Base-by-base conservation (phyloP, 2,329 filamentous ascomycete genomes). In the Myriosclerotinia duriaeana region DNA sequence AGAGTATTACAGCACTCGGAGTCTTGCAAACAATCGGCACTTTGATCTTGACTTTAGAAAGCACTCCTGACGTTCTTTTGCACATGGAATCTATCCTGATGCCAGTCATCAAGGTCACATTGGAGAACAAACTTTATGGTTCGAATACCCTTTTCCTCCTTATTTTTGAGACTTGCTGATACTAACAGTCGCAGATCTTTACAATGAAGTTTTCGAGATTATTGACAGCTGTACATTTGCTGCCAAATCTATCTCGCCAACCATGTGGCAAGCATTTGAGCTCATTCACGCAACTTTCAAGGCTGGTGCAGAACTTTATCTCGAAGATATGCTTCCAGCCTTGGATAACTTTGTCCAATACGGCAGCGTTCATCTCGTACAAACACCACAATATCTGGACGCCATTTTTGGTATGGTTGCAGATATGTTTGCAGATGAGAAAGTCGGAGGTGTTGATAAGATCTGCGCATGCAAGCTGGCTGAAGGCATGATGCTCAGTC, bases 201-300 rank as follows among this genome's bases (percentile, higher is more conserved):
- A 97, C 79, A 99, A 98, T 77, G 95, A 99, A 77, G 88, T 98
- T 6, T 99, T 99, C 73, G 95, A 99, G 80, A 99, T 99, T 74
- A 96, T 99, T 73, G 95, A 99, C 78, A 97, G 93, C 83, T 99
- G 95, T 83, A 99, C 95, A 9, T 99, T 98, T 77, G 92, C 95
- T 14, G 94, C 95, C 69, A 99, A 98, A 83, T 86, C 87, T 67
- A 98, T 99, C 72, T 97, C 95, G 1, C 87, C 90, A 12, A 96
- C 92, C 53, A 99, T 99, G 95, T 99, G 95, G 95, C 89, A 94
- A 79, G 94, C 95, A 2, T 99, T 99, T 77, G 93, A 97, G 80
- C 85, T 98, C 54, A 96, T 99, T 70, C 94, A 98, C 80, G 87
- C 91, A 71, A 97, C 94, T 0, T 99, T 99, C 83, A 98, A 98